Evolutionary conservation across 2,329 filamentous ascomycete genomes (phyloP), one percentile per base, ranked within the genome.

Genomic region (Teratosphaeriaceae sp.): DNA sequence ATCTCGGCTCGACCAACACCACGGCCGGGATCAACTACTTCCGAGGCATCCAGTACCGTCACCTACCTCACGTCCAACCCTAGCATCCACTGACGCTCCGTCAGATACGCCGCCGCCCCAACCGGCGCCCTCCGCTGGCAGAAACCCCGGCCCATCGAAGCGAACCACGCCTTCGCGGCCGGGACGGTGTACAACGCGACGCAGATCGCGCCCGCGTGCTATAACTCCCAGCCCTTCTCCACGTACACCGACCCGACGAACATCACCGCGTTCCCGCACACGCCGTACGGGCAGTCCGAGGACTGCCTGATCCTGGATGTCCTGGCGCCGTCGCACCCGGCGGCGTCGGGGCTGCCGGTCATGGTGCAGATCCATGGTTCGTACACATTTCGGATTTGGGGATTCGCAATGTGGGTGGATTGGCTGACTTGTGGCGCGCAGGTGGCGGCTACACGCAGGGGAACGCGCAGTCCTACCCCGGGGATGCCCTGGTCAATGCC

Each of bases 221-320:
- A 59, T 8, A 59, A 61, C 45, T 54, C 54, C 5, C 42, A 37
- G 38, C 48, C 50, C 12, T 18, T 42, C 12, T 40, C 43, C 11
- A 15, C 21, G 2, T 52, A 46, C 33, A 29, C 18, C 9, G 27
- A 38, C 30, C 36, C 39, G 29, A 30, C 34, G 16, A 27, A 26
- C 29, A 23, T 36, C 13, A 35, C 39, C 3, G 29, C 18, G 13
- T 43, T 41, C 22, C 21, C 35, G 2, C 24, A 42, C 11, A 42
- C 47, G 3, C 35, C 44, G 8, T 30, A 40, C 9, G 50, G 56
- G 12, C 58, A 61, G 4, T 52, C 61, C 21, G 65, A 70, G 45
- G 65, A 69, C 48, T 70, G 67, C 47, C 43, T 69, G 37, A 61
- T 65, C 27, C 45, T 68, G 29, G 66, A 70, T 41, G 62, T 69